Base-by-base conservation (phyloP, 371 early-diverging fungal species). In the Circinella minor region DNA sequence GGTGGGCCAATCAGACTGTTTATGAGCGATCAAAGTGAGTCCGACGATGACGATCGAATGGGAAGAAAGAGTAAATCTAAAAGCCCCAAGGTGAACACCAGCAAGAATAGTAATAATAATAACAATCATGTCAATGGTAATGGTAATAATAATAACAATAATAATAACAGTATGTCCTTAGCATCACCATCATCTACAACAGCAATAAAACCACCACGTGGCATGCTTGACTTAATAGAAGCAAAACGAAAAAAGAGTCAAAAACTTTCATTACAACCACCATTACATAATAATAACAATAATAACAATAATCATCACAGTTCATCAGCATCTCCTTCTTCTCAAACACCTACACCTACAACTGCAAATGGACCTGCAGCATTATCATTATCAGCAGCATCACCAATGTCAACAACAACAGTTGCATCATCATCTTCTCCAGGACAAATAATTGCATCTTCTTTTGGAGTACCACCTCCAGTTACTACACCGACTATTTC, bases 21-120 rank as follows among this genome's bases (percentile, higher is more conserved):
- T 59, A 18, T 70, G 67, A 64, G 65, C 13, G 74, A 74, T 49
- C 70, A 70, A 63, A 69, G 70, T 55, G 70, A 69, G 46, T 66
- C 70, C 0, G 74, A 74, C 36, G 74, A 70, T 47, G 47, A 47
- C 15, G 17, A 51, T 51, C 51, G n/a, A 5, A 51, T 51, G 51
- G 51, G 51, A 51, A 49, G 70, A 6, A 60, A 55, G 36, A 65
- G 38, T 13, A 64, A 70, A 27, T 27, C 27, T 8, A 36, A 54
- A 49, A 14, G 49, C 1, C 20, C 38, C 48, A 49, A 20, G 3
- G 20, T 47, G 15, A 18, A 46, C 15, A 27, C 34, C 61, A 49
- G n/a, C 36, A 49, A 48, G 61, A 37, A 18, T 18, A 37, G 48
- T 39, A 46, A 17, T 7, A 62, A 7, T 61, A 51, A 14, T 17